Conservation (phyloP, 75 land plant species). For the Adiantum capillusveneris region DNA sequence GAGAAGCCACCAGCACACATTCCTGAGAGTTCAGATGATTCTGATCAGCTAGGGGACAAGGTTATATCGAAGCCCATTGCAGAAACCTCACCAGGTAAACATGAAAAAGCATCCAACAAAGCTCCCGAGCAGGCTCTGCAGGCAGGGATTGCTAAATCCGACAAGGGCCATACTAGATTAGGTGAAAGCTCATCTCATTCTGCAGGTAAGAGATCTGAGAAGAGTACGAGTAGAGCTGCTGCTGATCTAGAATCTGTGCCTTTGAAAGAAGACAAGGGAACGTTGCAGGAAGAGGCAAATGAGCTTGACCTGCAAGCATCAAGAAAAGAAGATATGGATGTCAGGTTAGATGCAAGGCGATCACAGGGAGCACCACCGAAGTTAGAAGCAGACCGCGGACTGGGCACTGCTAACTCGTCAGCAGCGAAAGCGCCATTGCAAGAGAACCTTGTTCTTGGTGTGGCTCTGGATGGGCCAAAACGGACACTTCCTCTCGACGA, state of each 20-base stretch:
- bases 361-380: constrained; percentile 10
- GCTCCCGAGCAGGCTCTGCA: not conserved
- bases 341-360: too few species aligned
- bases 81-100: not conserved
- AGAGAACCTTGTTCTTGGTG: constrained; percentile 84
- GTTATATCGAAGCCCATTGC: not conserved
- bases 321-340: too few species aligned
- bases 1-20: constrained; percentile 28
- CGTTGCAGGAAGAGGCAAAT: not conserved
- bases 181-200: not conserved
- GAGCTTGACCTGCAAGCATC: not conserved
- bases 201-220: not conserved
- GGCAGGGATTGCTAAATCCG: not conserved
- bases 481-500: constrained; percentile 76
- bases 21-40: constrained; percentile 16
- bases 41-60: constrained; percentile 5
- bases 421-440: constrained; percentile 36
- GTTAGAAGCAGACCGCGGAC: constrained; percentile 9
- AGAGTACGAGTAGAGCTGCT: not conserved
- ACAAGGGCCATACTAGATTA: not conserved
- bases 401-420: constrained; percentile 4
- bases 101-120: not conserved
- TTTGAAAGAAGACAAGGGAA: not conserved
- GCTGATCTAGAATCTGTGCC: not conserved
- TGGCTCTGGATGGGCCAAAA: constrained; percentile 90